A percentile compares a stretch with the other conserved stretches of the same genome.
These are phyloP conservation scores for Dipteronia sinensis DNA, from an alignment of 345 rosid species.

Conservation along the genomic window DNA sequence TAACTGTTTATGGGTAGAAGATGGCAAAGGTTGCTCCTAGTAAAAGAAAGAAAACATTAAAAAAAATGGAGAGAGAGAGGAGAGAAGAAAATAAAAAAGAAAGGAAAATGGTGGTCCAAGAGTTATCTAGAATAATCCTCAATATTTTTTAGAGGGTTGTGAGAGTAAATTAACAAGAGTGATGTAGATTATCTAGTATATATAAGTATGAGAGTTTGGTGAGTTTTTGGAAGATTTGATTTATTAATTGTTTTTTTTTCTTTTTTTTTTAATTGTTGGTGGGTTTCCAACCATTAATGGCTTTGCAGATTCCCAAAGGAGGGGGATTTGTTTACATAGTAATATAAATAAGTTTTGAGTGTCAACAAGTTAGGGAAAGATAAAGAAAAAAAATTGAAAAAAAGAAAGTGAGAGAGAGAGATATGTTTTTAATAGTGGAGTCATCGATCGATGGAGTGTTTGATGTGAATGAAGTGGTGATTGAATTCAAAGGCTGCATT, in stretches of 20 bases:
- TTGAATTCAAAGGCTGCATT: conserved; percentile 49
- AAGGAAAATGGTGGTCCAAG: conserved; percentile 34
- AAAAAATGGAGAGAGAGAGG: neutral
- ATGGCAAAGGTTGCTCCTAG: conserved; percentile 61
- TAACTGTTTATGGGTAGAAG: conserved; percentile 62
- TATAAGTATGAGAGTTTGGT: conserved; percentile 41
- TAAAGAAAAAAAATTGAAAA: neutral
- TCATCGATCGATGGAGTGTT: conserved; percentile 12
- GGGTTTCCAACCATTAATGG: conserved; percentile 52
- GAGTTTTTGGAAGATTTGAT: conserved; percentile 37
- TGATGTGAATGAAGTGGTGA: conserved; percentile 27
- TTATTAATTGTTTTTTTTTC: conserved; percentile 33
- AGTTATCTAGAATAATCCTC: conserved; percentile 44
- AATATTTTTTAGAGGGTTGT: conserved; percentile 41
- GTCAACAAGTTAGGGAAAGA: conserved; percentile 29
- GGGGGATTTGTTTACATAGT: conserved; percentile 37
- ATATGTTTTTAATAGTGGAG: conserved; percentile 30
- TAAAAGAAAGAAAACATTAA: conserved; percentile 27
- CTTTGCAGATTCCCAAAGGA: conserved; percentile 95
- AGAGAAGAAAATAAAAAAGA: neutral
- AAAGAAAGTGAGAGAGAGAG: conserved; percentile 2
- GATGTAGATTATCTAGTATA: conserved; percentile 39
- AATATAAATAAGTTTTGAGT: conserved; percentile 23
- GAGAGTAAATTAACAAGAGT: conserved; percentile 41
- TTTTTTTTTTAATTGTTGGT: conserved; percentile 21